Base-by-base conservation (phyloP, 345 rosid species). In the Raphanus raphanistrum region DNA sequence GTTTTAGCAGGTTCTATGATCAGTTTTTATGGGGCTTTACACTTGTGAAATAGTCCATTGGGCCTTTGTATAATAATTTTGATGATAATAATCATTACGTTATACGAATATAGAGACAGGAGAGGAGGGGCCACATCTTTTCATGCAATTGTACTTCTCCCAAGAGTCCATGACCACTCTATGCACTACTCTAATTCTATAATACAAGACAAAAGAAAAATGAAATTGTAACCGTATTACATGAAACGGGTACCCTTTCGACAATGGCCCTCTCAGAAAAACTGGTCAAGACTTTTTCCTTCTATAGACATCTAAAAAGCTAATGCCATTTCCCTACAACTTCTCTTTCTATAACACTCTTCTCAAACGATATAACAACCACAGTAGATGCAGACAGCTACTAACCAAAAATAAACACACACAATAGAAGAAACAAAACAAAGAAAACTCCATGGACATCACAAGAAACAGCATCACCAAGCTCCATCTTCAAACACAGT, bases 271-370 rank as follows among this genome's bases (percentile, higher is more conserved):
- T 63, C 38, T 74, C 66, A 21, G 58, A 38, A n/a, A 73, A 63
- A 79, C 75, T 69, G 72, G 82, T 74, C 79, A 74, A 79, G 75
- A 62, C 62, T 63, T 74, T 79, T 74, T 55, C 75, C 79, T 43
- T 79, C 68, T 79, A 31, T 59, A 78, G 77, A 72, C 65, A 61
- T 58, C 65, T 64, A 70, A 71, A 36, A 66, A 79, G 63, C 78
- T 26, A 73, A 35, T 50, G 60, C 70, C 69, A 68, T 68, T 79
- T 73, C 63, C 61, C 48, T 55, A 68, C 55, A 48, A 16, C 67
- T 33, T 29, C 48, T 61, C 73, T 68, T 73, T 68, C 73, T 8
- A 52, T 50, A 62, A 17, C 70, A 31, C 68, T 66, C 35, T 58
- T 17, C 8, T 5, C 17, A 36, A 27, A 35, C 45, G 62, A 69